phyloP scores from a whole-genome alignment of 2,329 filamentous ascomycete species.

The Cladosporium velox region DNA sequence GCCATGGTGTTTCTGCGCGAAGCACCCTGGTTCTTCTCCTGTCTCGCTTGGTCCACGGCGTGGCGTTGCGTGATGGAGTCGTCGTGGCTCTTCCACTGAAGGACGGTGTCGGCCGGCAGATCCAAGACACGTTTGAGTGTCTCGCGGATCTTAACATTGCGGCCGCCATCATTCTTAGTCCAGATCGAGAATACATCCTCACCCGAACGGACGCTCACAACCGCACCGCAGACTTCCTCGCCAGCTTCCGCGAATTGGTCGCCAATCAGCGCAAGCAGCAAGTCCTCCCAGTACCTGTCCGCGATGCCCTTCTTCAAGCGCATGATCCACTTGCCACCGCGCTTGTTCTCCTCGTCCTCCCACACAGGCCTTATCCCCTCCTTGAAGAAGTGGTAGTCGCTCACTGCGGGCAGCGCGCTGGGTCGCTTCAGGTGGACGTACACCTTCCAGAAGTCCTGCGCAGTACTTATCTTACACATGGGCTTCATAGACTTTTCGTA shows the following conservation, averaged over 20 bases:
- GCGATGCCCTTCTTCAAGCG: constrained; percentile 95
- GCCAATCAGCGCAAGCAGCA: constrained; percentile 85
- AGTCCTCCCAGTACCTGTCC: constrained; percentile 95
- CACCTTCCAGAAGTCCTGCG: constrained; percentile 87
- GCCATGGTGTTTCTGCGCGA: constrained; percentile 44
- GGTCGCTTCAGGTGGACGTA: constrained; percentile 89
- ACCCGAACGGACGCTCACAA: constrained; percentile 89
- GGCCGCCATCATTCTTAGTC: constrained; percentile 89
- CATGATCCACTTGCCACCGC: constrained; percentile 96
- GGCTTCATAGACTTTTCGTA: constrained; percentile 96
- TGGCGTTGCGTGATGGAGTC: constrained; percentile 91
- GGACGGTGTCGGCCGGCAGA: constrained; percentile 83
- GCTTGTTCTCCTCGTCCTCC: constrained; percentile 97
- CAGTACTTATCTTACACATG: constrained; percentile 77
- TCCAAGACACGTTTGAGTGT: constrained; percentile 88
- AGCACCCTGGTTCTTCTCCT: constrained; percentile 67
- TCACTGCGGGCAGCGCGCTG: constrained; percentile 83
- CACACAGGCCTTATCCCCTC: constrained; percentile 95
- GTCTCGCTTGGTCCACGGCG: constrained; percentile 86
- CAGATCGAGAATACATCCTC: constrained; percentile 98
- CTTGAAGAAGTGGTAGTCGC: constrained; percentile 97
- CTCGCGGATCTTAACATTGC: constrained; percentile 97
- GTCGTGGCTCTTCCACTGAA: constrained; percentile 95
- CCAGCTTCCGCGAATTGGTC: constrained; percentile 91
- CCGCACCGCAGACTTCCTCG: constrained; percentile 92